phyloP scores from a whole-genome alignment of 179 eudicot genomes.

The Silene coronaria region DNA sequence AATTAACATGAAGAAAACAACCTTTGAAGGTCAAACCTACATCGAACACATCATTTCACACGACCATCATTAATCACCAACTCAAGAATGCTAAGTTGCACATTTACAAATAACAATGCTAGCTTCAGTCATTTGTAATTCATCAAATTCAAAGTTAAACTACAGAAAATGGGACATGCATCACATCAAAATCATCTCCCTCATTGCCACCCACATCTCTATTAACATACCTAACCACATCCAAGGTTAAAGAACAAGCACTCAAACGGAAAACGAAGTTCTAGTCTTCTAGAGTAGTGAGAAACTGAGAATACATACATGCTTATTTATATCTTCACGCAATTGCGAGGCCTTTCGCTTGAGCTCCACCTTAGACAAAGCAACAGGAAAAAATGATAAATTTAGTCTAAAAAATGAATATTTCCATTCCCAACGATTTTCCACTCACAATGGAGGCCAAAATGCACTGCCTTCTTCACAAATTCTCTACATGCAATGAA shows the following conservation, averaged over 20 bases:
- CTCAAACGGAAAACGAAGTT: background rate
- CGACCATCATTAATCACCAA: too few relatives aligned
- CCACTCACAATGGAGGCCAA: too few relatives aligned
- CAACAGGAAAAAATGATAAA: background rate
- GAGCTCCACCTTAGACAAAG: constrained; percentile 27
- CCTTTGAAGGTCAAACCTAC: too few relatives aligned
- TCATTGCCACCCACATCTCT: background rate
- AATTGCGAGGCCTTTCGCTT: constrained; percentile 30
- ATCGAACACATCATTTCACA: too few relatives aligned
- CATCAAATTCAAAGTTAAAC: background rate
- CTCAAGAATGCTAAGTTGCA: too few relatives aligned
- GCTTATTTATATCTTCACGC: constrained; percentile 33
- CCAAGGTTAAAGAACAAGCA: background rate
- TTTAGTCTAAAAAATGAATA: too few relatives aligned
- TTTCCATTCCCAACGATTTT: too few relatives aligned
- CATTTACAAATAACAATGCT: too few relatives aligned
- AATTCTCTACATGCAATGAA: background rate
- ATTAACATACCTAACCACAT: constrained; percentile 1
- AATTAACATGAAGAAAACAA: too few relatives aligned
- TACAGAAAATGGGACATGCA: background rate
- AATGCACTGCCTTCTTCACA: constrained; percentile 9
- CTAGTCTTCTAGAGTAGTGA: background rate
- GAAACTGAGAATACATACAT: constrained; percentile 22
- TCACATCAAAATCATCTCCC: background rate
- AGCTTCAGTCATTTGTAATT: background rate